Conservation (phyloP, 1,284 basidiomycete genomes). For the Boletellus deceptivus region DNA sequence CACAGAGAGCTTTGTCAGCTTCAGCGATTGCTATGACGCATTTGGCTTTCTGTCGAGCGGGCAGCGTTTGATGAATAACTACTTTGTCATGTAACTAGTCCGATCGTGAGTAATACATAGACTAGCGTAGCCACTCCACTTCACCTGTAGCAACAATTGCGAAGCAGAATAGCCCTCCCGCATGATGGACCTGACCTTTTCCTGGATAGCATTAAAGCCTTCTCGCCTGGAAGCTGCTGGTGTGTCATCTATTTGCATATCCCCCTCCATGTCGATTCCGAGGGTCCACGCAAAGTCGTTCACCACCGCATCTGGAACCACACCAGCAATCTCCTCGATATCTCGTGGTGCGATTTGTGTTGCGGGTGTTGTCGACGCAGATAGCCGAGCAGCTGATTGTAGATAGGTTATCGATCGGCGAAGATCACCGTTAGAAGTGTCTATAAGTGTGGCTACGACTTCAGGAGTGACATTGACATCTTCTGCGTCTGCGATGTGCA, state of each 20-base stretch:
- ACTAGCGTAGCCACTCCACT: constrained; percentile 1
- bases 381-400: constrained; percentile 91
- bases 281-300: constrained; percentile 67
- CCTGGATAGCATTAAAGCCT: constrained; percentile 72
- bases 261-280: constrained; percentile 67
- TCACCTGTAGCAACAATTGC: constrained; percentile 86
- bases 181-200: constrained; percentile 73
- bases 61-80: constrained; percentile 77
- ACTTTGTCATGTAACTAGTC: constrained; percentile 87
- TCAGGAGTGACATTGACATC: constrained; percentile 46
- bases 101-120: constrained; percentile 7
- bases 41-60: constrained; percentile 78
- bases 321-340: constrained; percentile 96
- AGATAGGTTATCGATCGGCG: constrained; percentile 98
- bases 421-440: constrained; percentile 87
- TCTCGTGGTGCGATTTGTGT: constrained; percentile 70
- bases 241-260: constrained; percentile 49
- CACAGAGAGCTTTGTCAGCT: constrained; percentile 94
- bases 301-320: constrained; percentile 81
- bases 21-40: constrained; percentile 89
- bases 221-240: constrained; percentile 31
- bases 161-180: constrained; percentile 91
- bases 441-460: constrained; percentile 74
- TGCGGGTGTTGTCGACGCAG: constrained; percentile 65
- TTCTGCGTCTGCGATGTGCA: constrained; percentile 75